A percentile compares a stretch with the other conserved stretches of the same genome.
These are phyloP conservation scores for Colletotrichum camelliae DNA, from an alignment of 2,329 filamentous ascomycete species.

Conservation along the genomic window DNA sequence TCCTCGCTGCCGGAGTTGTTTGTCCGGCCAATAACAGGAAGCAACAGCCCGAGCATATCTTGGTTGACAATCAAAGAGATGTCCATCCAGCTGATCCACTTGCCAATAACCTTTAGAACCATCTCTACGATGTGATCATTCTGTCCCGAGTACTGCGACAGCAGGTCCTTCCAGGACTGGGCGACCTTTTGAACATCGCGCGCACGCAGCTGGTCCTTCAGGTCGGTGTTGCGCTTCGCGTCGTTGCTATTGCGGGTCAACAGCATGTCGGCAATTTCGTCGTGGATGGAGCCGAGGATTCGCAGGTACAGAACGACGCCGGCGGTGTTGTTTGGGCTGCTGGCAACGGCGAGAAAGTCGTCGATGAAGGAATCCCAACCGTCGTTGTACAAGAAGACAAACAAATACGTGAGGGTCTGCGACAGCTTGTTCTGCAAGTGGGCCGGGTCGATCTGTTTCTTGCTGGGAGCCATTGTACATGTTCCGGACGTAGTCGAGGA, in stretches of 20 bases:
- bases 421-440: constrained; percentile 96
- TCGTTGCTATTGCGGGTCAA: constrained; percentile 80
- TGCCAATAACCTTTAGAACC: constrained; percentile 88
- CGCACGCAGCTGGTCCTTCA: constrained; percentile 89
- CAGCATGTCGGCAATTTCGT: constrained; percentile 95
- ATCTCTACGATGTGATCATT: constrained; percentile 81
- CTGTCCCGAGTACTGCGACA: constrained; percentile 75
- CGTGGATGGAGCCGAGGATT: constrained; percentile 87
- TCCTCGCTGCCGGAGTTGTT: constrained; percentile 69
- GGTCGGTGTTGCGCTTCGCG: constrained; percentile 81
- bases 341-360: constrained; percentile 82
- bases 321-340: constrained; percentile 60
- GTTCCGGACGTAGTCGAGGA: constrained; percentile 81
- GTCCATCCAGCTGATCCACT: constrained; percentile 99
- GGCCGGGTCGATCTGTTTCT: constrained; percentile 67
- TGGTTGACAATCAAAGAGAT: constrained; percentile 93
- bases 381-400: constrained; percentile 83
- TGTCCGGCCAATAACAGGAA: constrained; percentile 84
- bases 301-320: constrained; percentile 89
- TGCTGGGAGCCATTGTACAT: constrained; percentile 70
- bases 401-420: constrained; percentile 93
- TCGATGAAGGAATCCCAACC: constrained; percentile 92
- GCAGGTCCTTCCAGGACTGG: constrained; percentile 88
- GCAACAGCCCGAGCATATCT: constrained; percentile 81
- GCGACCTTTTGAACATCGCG: constrained; percentile 90